Conservation (phyloP, 371 early-diverging fungal species). For the Zychaea mexicana region DNA sequence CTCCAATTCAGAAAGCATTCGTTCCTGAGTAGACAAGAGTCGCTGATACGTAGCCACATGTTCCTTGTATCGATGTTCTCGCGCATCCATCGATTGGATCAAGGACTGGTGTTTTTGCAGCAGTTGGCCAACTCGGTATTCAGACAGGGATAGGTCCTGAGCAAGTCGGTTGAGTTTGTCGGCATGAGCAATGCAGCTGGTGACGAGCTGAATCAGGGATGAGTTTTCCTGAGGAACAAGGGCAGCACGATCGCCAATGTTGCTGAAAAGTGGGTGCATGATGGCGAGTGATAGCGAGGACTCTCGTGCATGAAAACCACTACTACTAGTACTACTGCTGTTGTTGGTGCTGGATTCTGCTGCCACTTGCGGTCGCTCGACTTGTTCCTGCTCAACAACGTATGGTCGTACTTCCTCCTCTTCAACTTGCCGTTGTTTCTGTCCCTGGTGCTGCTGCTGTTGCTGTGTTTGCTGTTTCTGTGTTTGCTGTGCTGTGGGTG, state of each 20-base stretch:
- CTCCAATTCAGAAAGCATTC: slow-evolving; percentile 19
- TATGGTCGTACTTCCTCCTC: background rate
- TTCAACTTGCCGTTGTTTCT: too few species aligned
- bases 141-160: slow-evolving; percentile 8
- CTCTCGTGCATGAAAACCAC: background rate
- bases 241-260: background rate
- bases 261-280: slow-evolving; percentile 4
- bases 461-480: background rate
- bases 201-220: slow-evolving; percentile 14
- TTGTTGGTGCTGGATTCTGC: background rate
- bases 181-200: slow-evolving; percentile 16
- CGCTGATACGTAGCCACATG: slow-evolving; percentile 15
- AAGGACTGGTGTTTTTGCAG: slow-evolving; percentile 11
- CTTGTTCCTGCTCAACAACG: too few species aligned
- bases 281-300: background rate
- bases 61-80: slow-evolving; percentile 14
- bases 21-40: slow-evolving; percentile 4
- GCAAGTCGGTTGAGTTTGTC: slow-evolving; percentile 14
- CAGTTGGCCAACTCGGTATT: slow-evolving; percentile 7
- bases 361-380: background rate
- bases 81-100: slow-evolving; percentile 16
- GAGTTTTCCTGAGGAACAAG: background rate
- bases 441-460: background rate
- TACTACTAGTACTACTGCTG: too few species aligned
- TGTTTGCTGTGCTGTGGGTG: too few species aligned